Base-by-base conservation (phyloP, 2,329 filamentous ascomycete species). In the Fusarium pilosicola region DNA sequence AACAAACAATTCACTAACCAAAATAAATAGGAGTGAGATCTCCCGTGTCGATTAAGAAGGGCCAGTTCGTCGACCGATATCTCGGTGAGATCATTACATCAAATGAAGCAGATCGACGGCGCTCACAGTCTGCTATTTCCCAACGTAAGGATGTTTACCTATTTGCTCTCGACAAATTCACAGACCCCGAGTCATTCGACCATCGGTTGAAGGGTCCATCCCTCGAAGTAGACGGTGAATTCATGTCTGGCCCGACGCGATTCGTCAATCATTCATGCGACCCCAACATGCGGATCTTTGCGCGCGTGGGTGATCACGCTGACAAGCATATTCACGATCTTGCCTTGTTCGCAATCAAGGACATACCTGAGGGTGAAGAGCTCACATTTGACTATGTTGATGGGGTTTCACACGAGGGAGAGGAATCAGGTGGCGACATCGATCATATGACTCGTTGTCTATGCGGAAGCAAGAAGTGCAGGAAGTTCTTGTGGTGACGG, bases 211-310 rank as follows among this genome's bases (percentile, higher is more conserved):
- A 86, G 7, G 87, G 86, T 0, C 83, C 87, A 11, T 86, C 90
- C 22, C 82, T 92, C 8, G 89, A 91, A 72, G 87, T 91, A 1
- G 90, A 91, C 64, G 94, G 94, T 17, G 91, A 95, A 79, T 93
- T 92, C 80, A 90, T 92, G 85, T 93, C 93, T 2, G 93, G 93
- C 0, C 92, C 93, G 0, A 94, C 93, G 0, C 88, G 93, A 6
- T 96, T 96, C 81, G 93, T 96, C 80, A 96, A 96, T 76, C 94
- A 96, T 80, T 93, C 89, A 5, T 96, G 94, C 79, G 89, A 93
- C 9, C 93, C 94, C 0, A 96, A 95, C 77, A 87, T 94, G 78
- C 87, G 92, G 20, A 94, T 95, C 68, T 96, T 95, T 81, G 93
- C 92, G 0, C 90, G 94, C 2, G 92, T 93, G 4, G 93, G 92